phyloP scores from a whole-genome alignment of 306 rosid genomes.

The Hippophae rhamnoides region DNA sequence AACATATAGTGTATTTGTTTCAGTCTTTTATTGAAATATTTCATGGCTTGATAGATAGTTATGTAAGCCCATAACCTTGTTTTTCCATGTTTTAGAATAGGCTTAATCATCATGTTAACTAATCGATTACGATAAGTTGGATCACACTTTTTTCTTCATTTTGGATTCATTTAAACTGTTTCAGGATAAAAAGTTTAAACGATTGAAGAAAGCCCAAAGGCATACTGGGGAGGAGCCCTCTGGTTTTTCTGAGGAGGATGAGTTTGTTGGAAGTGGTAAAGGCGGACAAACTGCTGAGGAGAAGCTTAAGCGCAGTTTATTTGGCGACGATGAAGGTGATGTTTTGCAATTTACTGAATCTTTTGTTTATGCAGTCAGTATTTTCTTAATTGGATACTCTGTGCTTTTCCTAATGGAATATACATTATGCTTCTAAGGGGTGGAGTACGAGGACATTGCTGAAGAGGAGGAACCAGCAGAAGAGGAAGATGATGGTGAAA shows the following conservation, averaged over 20 bases:
- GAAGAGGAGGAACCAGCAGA: slow-evolving; percentile 92
- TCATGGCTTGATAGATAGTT: no score
- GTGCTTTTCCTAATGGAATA: slow-evolving; percentile 14
- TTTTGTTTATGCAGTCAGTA: not conserved
- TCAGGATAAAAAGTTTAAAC: slow-evolving; percentile 83
- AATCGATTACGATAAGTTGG: slow-evolving; percentile 1
- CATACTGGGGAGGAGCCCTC: slow-evolving; percentile 53
- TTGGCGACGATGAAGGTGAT: slow-evolving; percentile 88
- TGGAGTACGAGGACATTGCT: slow-evolving; percentile 77
- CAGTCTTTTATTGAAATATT: no score
- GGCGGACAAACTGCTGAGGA: slow-evolving; percentile 87
- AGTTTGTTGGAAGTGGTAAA: slow-evolving; percentile 71
- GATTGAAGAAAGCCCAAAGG: slow-evolving; percentile 76
- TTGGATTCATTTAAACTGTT: not conserved
- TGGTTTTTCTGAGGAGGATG: slow-evolving; percentile 82
- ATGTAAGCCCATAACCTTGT: no score
- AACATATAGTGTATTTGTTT: no score
- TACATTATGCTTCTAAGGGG: slow-evolving; percentile 28
- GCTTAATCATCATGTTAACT: no score
- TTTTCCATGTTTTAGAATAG: no score
- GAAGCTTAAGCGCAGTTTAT: slow-evolving; percentile 76
- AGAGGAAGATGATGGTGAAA: slow-evolving; percentile 88
- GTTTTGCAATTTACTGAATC: slow-evolving; percentile 9
- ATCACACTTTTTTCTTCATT: not conserved
- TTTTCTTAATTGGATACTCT: not conserved